phyloP scores from a whole-genome alignment of 129 eudicot species.

The Flaveria linearis region DNA sequence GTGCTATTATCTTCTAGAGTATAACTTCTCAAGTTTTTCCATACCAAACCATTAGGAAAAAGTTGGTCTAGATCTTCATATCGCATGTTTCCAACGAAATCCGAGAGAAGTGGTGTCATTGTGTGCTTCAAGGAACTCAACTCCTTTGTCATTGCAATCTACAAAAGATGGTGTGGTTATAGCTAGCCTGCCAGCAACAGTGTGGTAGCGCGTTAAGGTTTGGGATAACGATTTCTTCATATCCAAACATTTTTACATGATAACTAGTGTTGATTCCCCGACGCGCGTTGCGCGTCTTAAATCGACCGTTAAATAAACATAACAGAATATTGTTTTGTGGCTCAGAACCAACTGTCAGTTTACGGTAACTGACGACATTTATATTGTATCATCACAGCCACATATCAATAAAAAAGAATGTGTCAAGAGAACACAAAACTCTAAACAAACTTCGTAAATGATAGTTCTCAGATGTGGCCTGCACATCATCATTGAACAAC shows the following conservation, averaged over 20 bases:
- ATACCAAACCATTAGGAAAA: conserved; percentile 1
- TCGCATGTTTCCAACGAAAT: conserved; percentile 10
- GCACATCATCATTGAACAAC: no score
- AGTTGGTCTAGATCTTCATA: conserved; percentile 34
- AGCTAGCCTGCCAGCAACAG: conserved; percentile 31
- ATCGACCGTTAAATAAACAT: no score
- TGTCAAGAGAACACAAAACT: no score
- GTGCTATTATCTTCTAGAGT: background rate
- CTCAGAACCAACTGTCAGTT: no score
- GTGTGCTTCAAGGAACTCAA: conserved; percentile 30
- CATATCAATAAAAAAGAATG: no score
- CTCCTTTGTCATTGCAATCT: conserved; percentile 33
- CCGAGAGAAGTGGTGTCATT: background rate
- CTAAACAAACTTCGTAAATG: no score
- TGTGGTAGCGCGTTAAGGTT: conserved; percentile 29
- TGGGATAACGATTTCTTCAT: conserved; percentile 32
- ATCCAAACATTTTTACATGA: background rate
- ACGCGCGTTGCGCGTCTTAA: no score
- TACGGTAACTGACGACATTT: no score
- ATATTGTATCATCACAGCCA: no score
- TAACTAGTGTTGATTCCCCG: no score
- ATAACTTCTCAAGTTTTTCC: conserved; percentile 11
- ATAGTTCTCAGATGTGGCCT: no score
- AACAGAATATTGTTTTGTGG: no score
- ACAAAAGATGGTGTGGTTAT: background rate